These are phyloP conservation scores for Emiliania huxleyi DNA, from an alignment of 78 protist genomes.

Conservation along the genomic window DNA sequence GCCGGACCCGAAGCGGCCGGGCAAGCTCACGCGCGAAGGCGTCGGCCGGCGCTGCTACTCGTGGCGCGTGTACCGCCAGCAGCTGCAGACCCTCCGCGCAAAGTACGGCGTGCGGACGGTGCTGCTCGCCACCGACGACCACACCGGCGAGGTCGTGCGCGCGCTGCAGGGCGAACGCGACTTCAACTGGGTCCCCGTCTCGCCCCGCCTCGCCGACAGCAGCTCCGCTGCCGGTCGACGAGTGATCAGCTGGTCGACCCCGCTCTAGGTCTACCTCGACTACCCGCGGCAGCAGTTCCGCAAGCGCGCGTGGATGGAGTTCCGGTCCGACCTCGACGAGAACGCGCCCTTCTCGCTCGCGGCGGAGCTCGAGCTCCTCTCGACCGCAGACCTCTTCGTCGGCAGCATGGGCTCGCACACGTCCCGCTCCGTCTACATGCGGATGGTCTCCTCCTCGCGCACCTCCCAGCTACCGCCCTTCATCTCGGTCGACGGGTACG, in stretches of 20 bases:
- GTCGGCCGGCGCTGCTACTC: background rate
- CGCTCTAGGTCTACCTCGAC: background rate
- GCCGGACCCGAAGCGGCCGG: background rate
- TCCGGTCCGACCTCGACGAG: background rate
- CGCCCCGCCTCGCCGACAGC: background rate
- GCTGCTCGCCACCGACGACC: slow-evolving; percentile 12
- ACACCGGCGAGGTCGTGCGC: background rate
- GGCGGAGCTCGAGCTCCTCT: background rate
- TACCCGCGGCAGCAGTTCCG: background rate
- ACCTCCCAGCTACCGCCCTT: background rate
- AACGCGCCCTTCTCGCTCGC: slow-evolving; percentile 14
- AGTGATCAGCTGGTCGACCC: background rate
- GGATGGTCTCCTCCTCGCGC: background rate
- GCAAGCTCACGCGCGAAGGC: background rate
- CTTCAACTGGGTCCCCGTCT: background rate
- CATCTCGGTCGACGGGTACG: slow-evolving; percentile 9
- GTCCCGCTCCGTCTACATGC: background rate
- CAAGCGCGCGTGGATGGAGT: background rate
- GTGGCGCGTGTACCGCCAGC: background rate
- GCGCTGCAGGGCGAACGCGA: background rate
- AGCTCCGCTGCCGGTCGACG: background rate
- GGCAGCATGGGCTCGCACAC: slow-evolving; percentile 15
- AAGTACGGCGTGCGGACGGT: slow-evolving; percentile 11
- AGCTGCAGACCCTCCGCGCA: background rate
- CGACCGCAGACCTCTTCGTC: background rate